Evolutionary conservation across 2,329 filamentous ascomycete genomes (phyloP), one percentile per base, ranked within the genome.

Genomic region (Penicillium sp.): DNA sequence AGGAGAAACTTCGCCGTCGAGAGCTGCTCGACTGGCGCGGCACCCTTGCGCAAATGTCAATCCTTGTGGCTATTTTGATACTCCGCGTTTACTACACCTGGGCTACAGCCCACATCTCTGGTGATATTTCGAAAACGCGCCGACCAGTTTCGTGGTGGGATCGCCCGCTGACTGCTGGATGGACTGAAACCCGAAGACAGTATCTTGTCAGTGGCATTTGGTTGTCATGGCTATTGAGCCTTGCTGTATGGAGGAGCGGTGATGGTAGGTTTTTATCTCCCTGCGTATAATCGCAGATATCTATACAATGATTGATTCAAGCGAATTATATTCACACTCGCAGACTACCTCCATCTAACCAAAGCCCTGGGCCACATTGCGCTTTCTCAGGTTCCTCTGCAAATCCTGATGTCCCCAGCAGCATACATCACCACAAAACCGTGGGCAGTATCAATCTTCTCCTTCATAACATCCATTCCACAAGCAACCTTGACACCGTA

Each of bases 301-400:
- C 7, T 3, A 28, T 27, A 3, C 13, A 13, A 28, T 20, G 4
- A 16, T 14, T 22, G 5, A 22, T 4, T 23, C 22, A n/a, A 18
- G 23, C n/a, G 18, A 16, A 28, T 4, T 2, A 28, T 3, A 47
- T 37, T 46, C 22, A 50, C 38, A n/a, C 13, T 16, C n/a, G 11
- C 54, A 81, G 80, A 84, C 62, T 84, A 83, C 46, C 69, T 83
- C 24, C 81, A 84, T 61, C 66, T 84, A 20, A 83, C 81, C 20
- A 83, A 82, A 65, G 75, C 80, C 4, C 72, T 84, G 43, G 80
- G 77, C 14, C 78, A 79, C 38, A 72, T 83, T 40, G 78, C 71
- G 18, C 71, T 79, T 5, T 82, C 80, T 7, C 81, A 84, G 55
- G 61, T 80, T 1, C 81, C 81, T 1, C 61, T 82, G 2, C 79